Conservation (phyloP, 1,139 yeast species). For the Candida albicans region DNA sequence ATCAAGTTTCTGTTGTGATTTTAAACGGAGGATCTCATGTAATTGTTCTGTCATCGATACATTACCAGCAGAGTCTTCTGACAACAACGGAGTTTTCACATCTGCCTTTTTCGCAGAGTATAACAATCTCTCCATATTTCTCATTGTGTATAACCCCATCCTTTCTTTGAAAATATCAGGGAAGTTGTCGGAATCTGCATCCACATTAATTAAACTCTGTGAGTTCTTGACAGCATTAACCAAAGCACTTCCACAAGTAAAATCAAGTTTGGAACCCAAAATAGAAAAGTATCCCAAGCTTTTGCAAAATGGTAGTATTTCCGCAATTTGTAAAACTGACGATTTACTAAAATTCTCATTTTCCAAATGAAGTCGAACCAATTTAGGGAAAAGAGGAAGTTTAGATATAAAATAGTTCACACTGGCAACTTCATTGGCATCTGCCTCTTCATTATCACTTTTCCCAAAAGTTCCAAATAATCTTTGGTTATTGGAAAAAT, state of each 20-base stretch:
- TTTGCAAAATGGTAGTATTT: conserved; percentile 60
- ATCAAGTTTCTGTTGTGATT: conserved; percentile 30
- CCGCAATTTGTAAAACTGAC: conserved; percentile 56
- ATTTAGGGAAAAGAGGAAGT: conserved; percentile 57
- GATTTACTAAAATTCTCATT: conserved; percentile 51
- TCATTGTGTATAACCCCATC: conserved; percentile 66
- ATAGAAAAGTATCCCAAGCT: conserved; percentile 59
- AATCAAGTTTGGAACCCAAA: conserved; percentile 56
- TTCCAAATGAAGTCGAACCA: conserved; percentile 62
- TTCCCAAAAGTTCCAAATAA: conserved; percentile 41
- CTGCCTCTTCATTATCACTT: conserved; percentile 2
- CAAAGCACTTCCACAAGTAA: conserved; percentile 39
- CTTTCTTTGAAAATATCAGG: conserved; percentile 52
- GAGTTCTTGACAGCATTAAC: conserved; percentile 45
- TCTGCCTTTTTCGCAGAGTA: conserved; percentile 17
- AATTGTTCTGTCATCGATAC: conserved; percentile 39
- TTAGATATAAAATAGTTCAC: conserved; percentile 47
- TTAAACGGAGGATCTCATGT: conserved; percentile 31
- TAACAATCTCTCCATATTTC: conserved; percentile 59
- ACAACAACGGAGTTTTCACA: conserved; percentile 6
- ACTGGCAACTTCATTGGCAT: conserved; percentile 20
- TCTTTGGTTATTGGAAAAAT: conserved; percentile 63
- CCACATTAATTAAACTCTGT: conserved; percentile 38
- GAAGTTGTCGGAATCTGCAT: conserved; percentile 38
- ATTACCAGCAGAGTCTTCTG: conserved; percentile 11